A percentile compares a stretch with the other conserved stretches of the same genome.
These are phyloP conservation scores for Aspergillus fructus DNA, from an alignment of 2,329 filamentous ascomycete species.

Conservation along the genomic window DNA sequence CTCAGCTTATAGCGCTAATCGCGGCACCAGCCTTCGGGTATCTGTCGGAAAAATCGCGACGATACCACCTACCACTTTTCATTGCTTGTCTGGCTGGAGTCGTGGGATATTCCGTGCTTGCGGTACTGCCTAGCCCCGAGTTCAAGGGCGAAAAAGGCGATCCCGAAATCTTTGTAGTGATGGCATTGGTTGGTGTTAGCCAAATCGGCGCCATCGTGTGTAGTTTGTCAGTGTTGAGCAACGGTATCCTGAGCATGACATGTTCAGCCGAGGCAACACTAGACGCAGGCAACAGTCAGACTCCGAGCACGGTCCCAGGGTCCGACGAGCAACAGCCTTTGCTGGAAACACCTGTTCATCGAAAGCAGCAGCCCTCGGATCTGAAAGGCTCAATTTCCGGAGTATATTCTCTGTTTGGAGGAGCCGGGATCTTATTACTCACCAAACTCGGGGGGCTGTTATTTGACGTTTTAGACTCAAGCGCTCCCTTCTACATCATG, in stretches of 20 bases:
- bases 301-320: slow-evolving; percentile 7
- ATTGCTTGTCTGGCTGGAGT: slow-evolving; percentile 72
- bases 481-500: slow-evolving; percentile 93
- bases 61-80: slow-evolving; percentile 72
- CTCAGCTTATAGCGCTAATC: slow-evolving; percentile 80
- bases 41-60: slow-evolving; percentile 66
- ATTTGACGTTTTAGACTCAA: slow-evolving; percentile 73
- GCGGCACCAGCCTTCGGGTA: slow-evolving; percentile 87
- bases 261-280: not conserved
- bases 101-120: slow-evolving; percentile 74
- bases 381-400: slow-evolving; percentile 94
- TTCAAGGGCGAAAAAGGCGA: slow-evolving; percentile 67
- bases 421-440: slow-evolving; percentile 82
- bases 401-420: slow-evolving; percentile 88
- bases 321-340: slow-evolving; percentile 33
- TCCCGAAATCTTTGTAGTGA: slow-evolving; percentile 70
- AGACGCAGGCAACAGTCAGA: slow-evolving; percentile 3
- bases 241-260: slow-evolving; percentile 64
- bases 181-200: slow-evolving; percentile 79
- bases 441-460: slow-evolving; percentile 87
- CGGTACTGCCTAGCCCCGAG: slow-evolving; percentile 74
- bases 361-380: slow-evolving; percentile 42
- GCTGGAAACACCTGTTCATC: slow-evolving; percentile 20
- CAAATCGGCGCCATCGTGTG: slow-evolving; percentile 97
- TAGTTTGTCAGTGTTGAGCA: slow-evolving; percentile 82